phyloP scores from a whole-genome alignment of 495 filamentous ascomycete species.

The Ramalina intermedia region DNA sequence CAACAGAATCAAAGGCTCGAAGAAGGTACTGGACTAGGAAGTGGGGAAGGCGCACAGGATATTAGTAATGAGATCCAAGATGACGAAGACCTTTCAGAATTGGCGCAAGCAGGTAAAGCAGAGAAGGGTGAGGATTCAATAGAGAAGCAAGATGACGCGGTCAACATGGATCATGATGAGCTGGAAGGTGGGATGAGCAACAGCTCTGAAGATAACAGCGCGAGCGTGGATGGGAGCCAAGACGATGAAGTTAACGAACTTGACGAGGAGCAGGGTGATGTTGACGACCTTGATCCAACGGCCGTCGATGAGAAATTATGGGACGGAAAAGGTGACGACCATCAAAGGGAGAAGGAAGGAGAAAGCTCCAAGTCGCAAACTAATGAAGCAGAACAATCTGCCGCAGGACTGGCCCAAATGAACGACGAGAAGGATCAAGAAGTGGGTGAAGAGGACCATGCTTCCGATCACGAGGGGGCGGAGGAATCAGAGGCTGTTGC shows the following conservation, averaged over 20 bases:
- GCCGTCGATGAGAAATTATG: constrained; percentile 97
- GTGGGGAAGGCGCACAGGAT: constrained; percentile 87
- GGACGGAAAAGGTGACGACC: constrained; percentile 68
- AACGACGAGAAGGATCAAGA: constrained; percentile 36
- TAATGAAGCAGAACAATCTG: constrained; percentile 27
- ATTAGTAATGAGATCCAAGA: constrained; percentile 92
- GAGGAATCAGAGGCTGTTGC: constrained; percentile 48
- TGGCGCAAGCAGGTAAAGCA: constrained; percentile 62
- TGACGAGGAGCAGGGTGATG: constrained; percentile 77
- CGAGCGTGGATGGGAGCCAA: constrained; percentile 11
- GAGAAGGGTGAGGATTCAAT: constrained; percentile 42
- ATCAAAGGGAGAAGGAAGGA: constrained; percentile 76
- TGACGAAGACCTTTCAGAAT: constrained; percentile 83
- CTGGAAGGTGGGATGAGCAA: constrained; percentile 69
- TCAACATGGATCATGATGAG: constrained; percentile 87
- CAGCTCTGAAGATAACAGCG: constrained; percentile 39
- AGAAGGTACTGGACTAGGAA: constrained; percentile 88
- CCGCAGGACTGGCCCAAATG: constrained; percentile 21
- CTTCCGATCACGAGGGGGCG: constrained; percentile 41
- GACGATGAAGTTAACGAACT: constrained; percentile 37
- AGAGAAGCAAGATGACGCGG: constrained; percentile 62
- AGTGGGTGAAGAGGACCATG: constrained; percentile 39
- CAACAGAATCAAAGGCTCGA: constrained; percentile 65
- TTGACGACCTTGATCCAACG: constrained; percentile 74
- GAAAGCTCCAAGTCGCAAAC: constrained; percentile 38